Percentiles rank a stretch among this genome's conserved stretches.
Evolutionary conservation across 1,284 basidiomycete genomes (phyloP).

Genomic region (Leccinum fuscescens): DNA sequence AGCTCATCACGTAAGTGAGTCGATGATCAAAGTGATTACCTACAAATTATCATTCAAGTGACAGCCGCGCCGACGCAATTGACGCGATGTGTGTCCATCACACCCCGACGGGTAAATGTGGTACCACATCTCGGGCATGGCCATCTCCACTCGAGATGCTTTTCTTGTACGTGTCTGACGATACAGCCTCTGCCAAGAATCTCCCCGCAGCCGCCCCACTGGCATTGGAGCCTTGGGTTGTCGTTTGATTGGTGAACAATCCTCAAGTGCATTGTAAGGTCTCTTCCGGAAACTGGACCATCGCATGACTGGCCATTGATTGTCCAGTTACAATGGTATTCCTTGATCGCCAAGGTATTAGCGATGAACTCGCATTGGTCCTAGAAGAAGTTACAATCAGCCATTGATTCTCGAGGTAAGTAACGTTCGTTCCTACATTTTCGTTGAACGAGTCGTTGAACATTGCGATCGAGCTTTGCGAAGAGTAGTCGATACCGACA

Average conservation of each 20-base stretch:
- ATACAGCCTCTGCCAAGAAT: conserved; percentile 17
- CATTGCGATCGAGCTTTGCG: not conserved
- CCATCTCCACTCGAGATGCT: conserved; percentile 22
- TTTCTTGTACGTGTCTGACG: conserved; percentile 24
- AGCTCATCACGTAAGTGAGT: not conserved
- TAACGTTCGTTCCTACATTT: conserved; percentile 8
- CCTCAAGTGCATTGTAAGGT: conserved; percentile 23
- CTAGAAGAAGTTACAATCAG: conserved; percentile 10
- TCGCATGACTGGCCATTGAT: conserved; percentile 14
- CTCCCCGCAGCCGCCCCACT: conserved; percentile 18
- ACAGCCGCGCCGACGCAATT: conserved; percentile 1
- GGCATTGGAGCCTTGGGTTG: conserved; percentile 8
- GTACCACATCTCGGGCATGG: conserved; percentile 19
- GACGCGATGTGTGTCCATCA: conserved; percentile 16
- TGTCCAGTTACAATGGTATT: conserved; percentile 12
- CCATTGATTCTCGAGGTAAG: not conserved
- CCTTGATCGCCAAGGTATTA: not conserved
- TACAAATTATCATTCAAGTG: conserved; percentile 9
- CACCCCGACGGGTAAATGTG: conserved; percentile 22
- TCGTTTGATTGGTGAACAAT: conserved; percentile 7
- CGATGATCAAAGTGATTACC: not conserved
- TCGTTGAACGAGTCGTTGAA: conserved; percentile 19
- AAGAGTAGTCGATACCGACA: not conserved
- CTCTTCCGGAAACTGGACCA: conserved; percentile 6
- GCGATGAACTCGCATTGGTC: conserved; percentile 16